Conservation (phyloP, 140 eudicot species). For the Anethum foeniculum region DNA sequence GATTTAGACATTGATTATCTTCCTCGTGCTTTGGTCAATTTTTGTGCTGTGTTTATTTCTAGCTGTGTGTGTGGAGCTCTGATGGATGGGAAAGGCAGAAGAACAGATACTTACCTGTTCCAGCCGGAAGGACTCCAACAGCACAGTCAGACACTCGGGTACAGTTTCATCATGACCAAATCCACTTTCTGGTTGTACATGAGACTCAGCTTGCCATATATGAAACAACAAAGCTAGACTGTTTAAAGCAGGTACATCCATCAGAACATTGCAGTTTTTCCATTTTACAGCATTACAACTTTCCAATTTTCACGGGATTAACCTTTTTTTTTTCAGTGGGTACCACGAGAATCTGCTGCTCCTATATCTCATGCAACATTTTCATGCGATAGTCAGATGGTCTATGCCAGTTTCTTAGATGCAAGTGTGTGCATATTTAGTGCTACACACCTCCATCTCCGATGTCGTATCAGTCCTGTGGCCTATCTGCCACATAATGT, state of each 20-base stretch:
- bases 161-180: slow-evolving; percentile 90
- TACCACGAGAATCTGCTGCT: slow-evolving; percentile 65
- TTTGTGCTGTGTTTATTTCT: slow-evolving; percentile 7
- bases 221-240: slow-evolving; percentile 71
- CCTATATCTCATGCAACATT: slow-evolving; percentile 78
- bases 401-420: slow-evolving; percentile 78
- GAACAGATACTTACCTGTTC: slow-evolving; percentile 55
- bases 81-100: slow-evolving; percentile 87
- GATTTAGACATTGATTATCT: not conserved
- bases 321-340: slow-evolving; percentile 43
- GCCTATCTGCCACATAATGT: slow-evolving; percentile 58
- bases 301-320: not conserved
- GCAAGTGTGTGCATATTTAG: slow-evolving; percentile 65
- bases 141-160: slow-evolving; percentile 79
- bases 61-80: slow-evolving; percentile 85
- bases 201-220: slow-evolving; percentile 86
- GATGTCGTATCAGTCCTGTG: slow-evolving; percentile 69
- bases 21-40: slow-evolving; percentile 4
- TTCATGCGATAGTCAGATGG: slow-evolving; percentile 82
- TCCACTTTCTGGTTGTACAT: slow-evolving; percentile 72
- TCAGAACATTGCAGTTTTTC: not conserved
- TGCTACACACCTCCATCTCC: slow-evolving; percentile 58
- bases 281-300: not conserved
- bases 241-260: slow-evolving; percentile 63
- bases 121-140: slow-evolving; percentile 52